Percentiles rank a stretch among this genome's conserved stretches.
These are phyloP conservation scores for Acmispon strigosus DNA, from an alignment of 306 rosid species.

Conservation along the genomic window DNA sequence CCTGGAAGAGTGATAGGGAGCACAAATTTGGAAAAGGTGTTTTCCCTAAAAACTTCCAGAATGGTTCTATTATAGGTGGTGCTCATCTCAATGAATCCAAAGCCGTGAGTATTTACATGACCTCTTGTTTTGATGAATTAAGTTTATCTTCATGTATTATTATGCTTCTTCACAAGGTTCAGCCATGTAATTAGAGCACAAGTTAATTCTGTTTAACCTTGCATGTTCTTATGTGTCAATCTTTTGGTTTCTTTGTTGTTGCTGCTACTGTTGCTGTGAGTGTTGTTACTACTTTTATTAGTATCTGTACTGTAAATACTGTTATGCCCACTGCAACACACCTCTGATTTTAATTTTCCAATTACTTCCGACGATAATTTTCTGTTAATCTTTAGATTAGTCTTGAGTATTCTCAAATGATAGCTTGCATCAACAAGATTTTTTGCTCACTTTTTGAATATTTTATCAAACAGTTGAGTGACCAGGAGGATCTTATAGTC, in stretches of 20 bases:
- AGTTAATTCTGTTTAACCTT: not conserved
- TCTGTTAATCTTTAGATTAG: not conserved
- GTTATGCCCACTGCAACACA: too few species aligned
- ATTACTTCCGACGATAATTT: too few species aligned
- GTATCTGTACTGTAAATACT: too few species aligned
- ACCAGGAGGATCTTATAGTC: slow-evolving; percentile 86
- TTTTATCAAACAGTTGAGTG: slow-evolving; percentile 51
- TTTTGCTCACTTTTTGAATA: slow-evolving; percentile 20
- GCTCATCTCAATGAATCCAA: slow-evolving; percentile 56
- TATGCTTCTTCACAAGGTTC: not conserved
- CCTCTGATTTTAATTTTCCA: not conserved
- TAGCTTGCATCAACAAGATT: slow-evolving; percentile 9
- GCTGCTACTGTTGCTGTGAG: too few species aligned
- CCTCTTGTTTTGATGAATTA: slow-evolving; percentile 3
- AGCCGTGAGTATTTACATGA: slow-evolving; percentile 44
- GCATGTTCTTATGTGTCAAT: too few species aligned
- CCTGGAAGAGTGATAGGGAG: slow-evolving; percentile 71
- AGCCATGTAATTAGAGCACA: not conserved
- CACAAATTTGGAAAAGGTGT: slow-evolving; percentile 63
- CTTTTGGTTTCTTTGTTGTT: too few species aligned
- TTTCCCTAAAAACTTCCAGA: slow-evolving; percentile 74
- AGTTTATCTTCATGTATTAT: not conserved
- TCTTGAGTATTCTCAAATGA: not conserved
- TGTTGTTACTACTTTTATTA: too few species aligned
- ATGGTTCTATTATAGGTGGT: slow-evolving; percentile 60